These are phyloP conservation scores for Aspergillus ochraceus DNA, from an alignment of 2,329 filamentous ascomycete genomes.

Conservation along the genomic window DNA sequence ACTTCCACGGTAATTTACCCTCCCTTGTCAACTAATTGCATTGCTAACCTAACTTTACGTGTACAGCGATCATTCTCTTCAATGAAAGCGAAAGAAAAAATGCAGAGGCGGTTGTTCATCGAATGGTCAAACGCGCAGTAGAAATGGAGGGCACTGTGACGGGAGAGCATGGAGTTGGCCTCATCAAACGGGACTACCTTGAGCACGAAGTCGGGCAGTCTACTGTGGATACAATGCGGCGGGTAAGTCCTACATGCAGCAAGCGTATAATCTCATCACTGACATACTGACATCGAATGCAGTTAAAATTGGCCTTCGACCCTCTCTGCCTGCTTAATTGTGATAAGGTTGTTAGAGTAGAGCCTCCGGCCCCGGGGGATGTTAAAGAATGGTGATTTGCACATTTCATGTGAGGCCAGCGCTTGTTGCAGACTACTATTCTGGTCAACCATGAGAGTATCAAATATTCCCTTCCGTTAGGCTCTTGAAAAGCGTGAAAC, in stretches of 20 bases:
- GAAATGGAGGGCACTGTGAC: slow-evolving; percentile 72
- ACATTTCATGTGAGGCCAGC: background rate
- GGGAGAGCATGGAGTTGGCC: slow-evolving; percentile 69
- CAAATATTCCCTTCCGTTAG: background rate
- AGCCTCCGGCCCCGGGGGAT: slow-evolving; percentile 51
- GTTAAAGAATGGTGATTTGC: slow-evolving; percentile 45
- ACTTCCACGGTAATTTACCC: slow-evolving; percentile 62
- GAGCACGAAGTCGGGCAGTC: slow-evolving; percentile 61
- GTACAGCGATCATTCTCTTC: slow-evolving; percentile 60
- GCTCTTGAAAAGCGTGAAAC: background rate
- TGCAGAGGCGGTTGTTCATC: slow-evolving; percentile 62
- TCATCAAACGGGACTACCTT: slow-evolving; percentile 68
- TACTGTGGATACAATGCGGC: slow-evolving; percentile 66
- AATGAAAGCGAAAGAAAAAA: slow-evolving; percentile 57
- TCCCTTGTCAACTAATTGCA: background rate
- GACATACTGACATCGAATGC: slow-evolving; percentile 13
- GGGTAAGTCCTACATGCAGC: slow-evolving; percentile 44
- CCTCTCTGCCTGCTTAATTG: slow-evolving; percentile 66
- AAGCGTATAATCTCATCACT: slow-evolving; percentile 9
- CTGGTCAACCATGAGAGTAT: background rate
- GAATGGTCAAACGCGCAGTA: slow-evolving; percentile 69
- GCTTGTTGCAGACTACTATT: background rate
- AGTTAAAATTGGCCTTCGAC: slow-evolving; percentile 66
- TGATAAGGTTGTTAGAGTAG: slow-evolving; percentile 64
- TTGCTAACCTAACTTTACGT: background rate